Evolutionary conservation across 2,329 filamentous ascomycete genomes (phyloP).

Genomic region (Neofusicoccum sp.): DNA sequence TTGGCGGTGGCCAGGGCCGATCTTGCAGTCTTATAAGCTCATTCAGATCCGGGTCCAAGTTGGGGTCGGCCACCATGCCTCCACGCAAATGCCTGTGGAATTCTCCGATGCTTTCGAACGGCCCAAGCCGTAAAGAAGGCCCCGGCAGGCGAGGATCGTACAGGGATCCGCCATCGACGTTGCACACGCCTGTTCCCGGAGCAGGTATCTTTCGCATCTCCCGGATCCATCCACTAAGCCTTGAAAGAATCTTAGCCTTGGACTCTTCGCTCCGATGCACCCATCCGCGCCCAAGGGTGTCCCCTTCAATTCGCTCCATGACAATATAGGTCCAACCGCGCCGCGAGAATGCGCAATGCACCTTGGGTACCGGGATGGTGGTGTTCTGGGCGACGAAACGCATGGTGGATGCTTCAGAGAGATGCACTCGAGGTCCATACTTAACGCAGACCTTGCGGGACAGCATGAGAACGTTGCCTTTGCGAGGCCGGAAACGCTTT

Average conservation of each 20-base stretch:
- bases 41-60: conserved; percentile 26
- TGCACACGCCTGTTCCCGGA: conserved; percentile 21
- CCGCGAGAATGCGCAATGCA: conserved; percentile 45
- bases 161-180: conserved; percentile 24
- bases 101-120: conserved; percentile 34
- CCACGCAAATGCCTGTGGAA: conserved; percentile 40
- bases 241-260: conserved; percentile 19
- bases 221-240: conserved; percentile 24
- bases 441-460: conserved; percentile 30
- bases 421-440: conserved; percentile 28
- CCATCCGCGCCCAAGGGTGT: conserved; percentile 25
- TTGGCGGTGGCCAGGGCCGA: conserved; percentile 33
- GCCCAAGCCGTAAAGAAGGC: conserved; percentile 28
- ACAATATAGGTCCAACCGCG: conserved; percentile 45
- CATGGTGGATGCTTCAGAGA: conserved; percentile 44
- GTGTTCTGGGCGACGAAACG: conserved; percentile 42
- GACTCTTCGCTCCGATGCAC: conserved; percentile 20
- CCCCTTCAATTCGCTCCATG: conserved; percentile 43
- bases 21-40: conserved; percentile 40
- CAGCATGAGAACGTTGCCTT: conserved; percentile 4
- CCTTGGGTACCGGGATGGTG: conserved; percentile 45
- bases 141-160: conserved; percentile 29
- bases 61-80: conserved; percentile 24
- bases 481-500: neutral
- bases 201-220: conserved; percentile 23